Evolutionary conservation across 192 early-diverging fungal genomes (phyloP), one percentile per base, ranked within the genome.

Genomic region (Backusella sp.): DNA sequence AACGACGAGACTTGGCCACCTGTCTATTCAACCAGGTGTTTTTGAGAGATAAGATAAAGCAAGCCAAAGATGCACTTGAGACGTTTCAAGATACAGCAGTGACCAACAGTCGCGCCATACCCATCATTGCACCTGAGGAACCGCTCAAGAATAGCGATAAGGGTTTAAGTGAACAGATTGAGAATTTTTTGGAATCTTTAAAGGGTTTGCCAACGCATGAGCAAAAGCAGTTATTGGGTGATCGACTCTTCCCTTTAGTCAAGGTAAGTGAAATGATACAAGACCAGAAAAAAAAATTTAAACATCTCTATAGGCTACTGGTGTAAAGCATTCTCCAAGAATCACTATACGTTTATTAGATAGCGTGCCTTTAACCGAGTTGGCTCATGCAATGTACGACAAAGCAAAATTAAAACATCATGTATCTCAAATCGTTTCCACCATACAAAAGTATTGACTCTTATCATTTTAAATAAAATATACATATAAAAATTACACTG

Each of bases 311-410:
- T 68, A 81, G 80, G 72, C 74, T 15, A 81, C 76, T n/a, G 80
- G 80, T 4, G 73, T 81, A 6, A 81, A 77, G 21, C 72, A 71
- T 9, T 78, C 84, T 4, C 82, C 78, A n/a, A 85, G 80, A 69
- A 74, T 85, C 34, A 85, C 84, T 8, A 85, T 85, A 19, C 73
- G 66, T 14, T 79, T 85, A 59, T 44, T 85, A 19, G 84, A 85
- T 42, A 82, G 81, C 14, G 41, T 83, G 41, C 70, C 80, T 42
- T 36, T 80, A 6, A 68, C 68, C 7, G 79, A 74, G 3, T 65
- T 83, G 37, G 79, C 79, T 35, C 67, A 83, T 78, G 74, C 76
- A 21, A 83, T 83, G 82, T 77, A 83, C 59, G 79, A 83, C 49
- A 36, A 26, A 46, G 73, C 77, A 19, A 75, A 73, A 49, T 72